A percentile compares a stretch with the other conserved stretches of the same genome.
Conservation (phyloP, 2,329 filamentous ascomycete species). For the Talaromyces amestolkiae region DNA sequence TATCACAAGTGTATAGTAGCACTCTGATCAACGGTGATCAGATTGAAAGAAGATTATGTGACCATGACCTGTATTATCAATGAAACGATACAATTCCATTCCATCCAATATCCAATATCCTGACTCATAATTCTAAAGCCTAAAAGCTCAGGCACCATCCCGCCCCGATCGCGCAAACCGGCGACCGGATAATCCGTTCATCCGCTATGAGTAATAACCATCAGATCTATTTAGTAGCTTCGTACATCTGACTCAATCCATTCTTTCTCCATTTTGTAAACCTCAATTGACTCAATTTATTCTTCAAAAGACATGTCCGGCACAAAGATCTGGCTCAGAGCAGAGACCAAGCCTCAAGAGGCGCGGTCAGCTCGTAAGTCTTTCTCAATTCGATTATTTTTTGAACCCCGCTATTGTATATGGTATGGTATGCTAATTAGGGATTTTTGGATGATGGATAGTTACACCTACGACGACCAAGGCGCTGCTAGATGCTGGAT, state of each 20-base stretch:
- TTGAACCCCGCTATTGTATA: neutral
- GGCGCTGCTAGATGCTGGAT: constrained; percentile 66
- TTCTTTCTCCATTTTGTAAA: neutral
- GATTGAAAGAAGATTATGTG: neutral
- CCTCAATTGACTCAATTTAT: constrained; percentile 12
- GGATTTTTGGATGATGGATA: constrained; percentile 15
- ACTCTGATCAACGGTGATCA: neutral
- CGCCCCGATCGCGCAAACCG: constrained; percentile 17
- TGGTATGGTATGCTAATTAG: neutral
- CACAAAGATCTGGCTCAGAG: constrained; percentile 54
- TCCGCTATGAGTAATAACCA: constrained; percentile 20
- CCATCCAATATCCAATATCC: neutral
- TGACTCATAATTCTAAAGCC: neutral
- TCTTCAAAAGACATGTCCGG: constrained; percentile 29
- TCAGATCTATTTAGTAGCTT: neutral
- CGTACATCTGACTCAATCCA: neutral
- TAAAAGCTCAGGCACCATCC: neutral
- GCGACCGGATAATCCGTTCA: constrained; percentile 7
- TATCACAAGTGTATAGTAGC: neutral
- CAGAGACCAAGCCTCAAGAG: constrained; percentile 60
- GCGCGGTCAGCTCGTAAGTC: constrained; percentile 51
- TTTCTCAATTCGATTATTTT: constrained; percentile 10
- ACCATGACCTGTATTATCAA: neutral
- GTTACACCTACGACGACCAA: constrained; percentile 56
- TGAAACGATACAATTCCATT: neutral